phyloP scores from a whole-genome alignment of 257 asterid species.

The Solanum phureja region DNA sequence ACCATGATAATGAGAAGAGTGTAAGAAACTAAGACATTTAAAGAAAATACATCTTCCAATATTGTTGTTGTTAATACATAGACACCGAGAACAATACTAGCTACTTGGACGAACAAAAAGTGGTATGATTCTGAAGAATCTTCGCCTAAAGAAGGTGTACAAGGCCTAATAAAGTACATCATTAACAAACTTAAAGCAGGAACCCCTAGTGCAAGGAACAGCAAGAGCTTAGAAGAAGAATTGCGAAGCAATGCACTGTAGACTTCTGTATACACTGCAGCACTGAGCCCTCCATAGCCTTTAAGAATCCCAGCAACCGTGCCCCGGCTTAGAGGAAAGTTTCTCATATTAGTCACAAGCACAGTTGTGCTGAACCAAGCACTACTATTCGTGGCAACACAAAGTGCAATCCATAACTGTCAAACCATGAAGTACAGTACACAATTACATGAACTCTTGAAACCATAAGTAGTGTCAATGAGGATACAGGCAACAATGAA shows the following conservation, averaged over 20 bases:
- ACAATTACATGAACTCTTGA: neutral
- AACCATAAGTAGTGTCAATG: neutral
- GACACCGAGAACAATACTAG: conserved; percentile 52
- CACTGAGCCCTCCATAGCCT: conserved; percentile 64
- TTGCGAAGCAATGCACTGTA: conserved; percentile 36
- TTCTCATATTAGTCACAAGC: conserved; percentile 70
- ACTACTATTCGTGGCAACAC: conserved; percentile 49
- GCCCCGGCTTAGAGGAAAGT: conserved; percentile 67
- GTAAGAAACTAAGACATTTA: conserved; percentile 22
- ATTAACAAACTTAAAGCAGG: conserved; percentile 40
- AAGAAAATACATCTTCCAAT: conserved; percentile 21
- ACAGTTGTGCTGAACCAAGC: conserved; percentile 68
- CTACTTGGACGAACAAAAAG: conserved; percentile 49
- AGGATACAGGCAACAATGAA: neutral
- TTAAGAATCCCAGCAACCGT: conserved; percentile 63
- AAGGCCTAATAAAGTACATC: conserved; percentile 57
- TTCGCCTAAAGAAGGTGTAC: conserved; percentile 52
- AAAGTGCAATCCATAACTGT: conserved; percentile 62
- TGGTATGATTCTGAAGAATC: conserved; percentile 41
- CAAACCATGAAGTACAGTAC: neutral
- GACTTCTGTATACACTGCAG: conserved; percentile 58
- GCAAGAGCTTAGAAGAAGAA: conserved; percentile 44
- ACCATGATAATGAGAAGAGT: conserved; percentile 37
- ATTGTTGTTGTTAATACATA: conserved; percentile 46
- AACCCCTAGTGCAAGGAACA: conserved; percentile 45